phyloP scores from a whole-genome alignment of 352 stramenopile species.

The Halophytophthora polymorphica region DNA sequence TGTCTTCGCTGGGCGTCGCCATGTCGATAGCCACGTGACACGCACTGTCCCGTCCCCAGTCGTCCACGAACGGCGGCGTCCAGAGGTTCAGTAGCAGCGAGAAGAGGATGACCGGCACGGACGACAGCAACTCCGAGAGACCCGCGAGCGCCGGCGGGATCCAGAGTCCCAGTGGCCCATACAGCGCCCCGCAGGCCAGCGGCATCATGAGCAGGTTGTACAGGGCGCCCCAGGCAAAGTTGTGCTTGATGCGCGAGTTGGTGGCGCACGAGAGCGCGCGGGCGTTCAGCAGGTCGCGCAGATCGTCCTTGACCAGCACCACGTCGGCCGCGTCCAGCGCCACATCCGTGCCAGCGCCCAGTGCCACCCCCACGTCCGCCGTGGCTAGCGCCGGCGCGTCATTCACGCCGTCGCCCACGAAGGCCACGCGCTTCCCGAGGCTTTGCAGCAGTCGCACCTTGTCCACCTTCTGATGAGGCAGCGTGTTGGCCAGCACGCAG shows the following conservation, averaged over 20 bases:
- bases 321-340: slow-evolving; percentile 70
- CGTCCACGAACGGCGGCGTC: slow-evolving; percentile 38
- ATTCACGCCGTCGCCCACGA: slow-evolving; percentile 75
- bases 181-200: slow-evolving; percentile 65
- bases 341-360: slow-evolving; percentile 68
- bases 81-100: slow-evolving; percentile 70
- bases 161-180: slow-evolving; percentile 48
- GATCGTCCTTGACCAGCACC: slow-evolving; percentile 69
- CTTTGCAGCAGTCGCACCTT: slow-evolving; percentile 68
- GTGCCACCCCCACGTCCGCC: slow-evolving; percentile 60
- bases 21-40: slow-evolving; percentile 38
- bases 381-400: slow-evolving; percentile 68
- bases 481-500: slow-evolving; percentile 54
- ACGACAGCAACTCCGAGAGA: slow-evolving; percentile 69
- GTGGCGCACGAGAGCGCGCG: slow-evolving; percentile 54
- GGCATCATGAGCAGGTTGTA: slow-evolving; percentile 81
- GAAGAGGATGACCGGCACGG: slow-evolving; percentile 77
- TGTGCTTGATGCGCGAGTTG: slow-evolving; percentile 70
- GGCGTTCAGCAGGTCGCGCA: slow-evolving; percentile 65
- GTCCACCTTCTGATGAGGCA: slow-evolving; percentile 78
- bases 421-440: slow-evolving; percentile 68
- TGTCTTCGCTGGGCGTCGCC: slow-evolving; percentile 20
- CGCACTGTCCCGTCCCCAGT: slow-evolving; percentile 11
- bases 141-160: slow-evolving; percentile 70
- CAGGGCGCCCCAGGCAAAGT: slow-evolving; percentile 70